Percentiles rank a stretch among this genome's conserved stretches.
These are phyloP conservation scores for Sparassis latifolia DNA, from an alignment of 1,284 basidiomycete species.

Conservation along the genomic window DNA sequence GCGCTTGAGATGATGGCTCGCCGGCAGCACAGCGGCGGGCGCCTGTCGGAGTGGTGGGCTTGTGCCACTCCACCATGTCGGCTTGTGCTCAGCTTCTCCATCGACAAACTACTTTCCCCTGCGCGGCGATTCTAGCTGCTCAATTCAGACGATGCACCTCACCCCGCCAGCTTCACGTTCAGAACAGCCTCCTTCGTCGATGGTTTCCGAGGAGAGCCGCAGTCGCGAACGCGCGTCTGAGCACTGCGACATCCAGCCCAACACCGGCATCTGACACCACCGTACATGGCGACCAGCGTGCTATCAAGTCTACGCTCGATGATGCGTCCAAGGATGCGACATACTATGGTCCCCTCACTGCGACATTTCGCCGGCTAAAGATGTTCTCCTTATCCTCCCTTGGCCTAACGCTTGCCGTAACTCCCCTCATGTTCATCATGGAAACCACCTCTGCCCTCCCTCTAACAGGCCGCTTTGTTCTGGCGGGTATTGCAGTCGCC, in stretches of 20 bases:
- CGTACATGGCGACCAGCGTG: too few relatives aligned
- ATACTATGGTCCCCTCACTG: conserved; percentile 61
- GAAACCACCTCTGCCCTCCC: conserved; percentile 64
- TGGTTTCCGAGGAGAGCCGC: too few relatives aligned
- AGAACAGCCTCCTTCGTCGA: too few relatives aligned
- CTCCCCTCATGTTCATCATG: conserved; percentile 77
- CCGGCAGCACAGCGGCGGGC: too few relatives aligned
- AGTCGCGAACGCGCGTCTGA: too few relatives aligned
- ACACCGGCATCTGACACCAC: too few relatives aligned
- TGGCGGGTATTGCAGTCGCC: conserved; percentile 64
- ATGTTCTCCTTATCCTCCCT: conserved; percentile 80
- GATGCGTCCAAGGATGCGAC: conserved; percentile 1
- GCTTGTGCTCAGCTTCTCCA: not conserved
- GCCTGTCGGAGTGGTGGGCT: too few relatives aligned
- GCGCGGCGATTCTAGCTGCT: not conserved
- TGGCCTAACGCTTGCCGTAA: conserved; percentile 59
- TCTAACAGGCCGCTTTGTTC: conserved; percentile 57
- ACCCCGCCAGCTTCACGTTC: too few relatives aligned
- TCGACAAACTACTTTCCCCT: not conserved
- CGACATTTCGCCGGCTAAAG: conserved; percentile 73
- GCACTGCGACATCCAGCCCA: too few relatives aligned
- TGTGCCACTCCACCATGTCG: too few relatives aligned
- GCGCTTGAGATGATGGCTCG: not conserved
- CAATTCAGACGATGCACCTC: not conserved
- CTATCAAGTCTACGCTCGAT: not conserved